Evolutionary conservation across 176 grass and related monocot species (phyloP), one percentile per base, ranked within the genome.

Genomic region (Juncus effusus): DNA sequence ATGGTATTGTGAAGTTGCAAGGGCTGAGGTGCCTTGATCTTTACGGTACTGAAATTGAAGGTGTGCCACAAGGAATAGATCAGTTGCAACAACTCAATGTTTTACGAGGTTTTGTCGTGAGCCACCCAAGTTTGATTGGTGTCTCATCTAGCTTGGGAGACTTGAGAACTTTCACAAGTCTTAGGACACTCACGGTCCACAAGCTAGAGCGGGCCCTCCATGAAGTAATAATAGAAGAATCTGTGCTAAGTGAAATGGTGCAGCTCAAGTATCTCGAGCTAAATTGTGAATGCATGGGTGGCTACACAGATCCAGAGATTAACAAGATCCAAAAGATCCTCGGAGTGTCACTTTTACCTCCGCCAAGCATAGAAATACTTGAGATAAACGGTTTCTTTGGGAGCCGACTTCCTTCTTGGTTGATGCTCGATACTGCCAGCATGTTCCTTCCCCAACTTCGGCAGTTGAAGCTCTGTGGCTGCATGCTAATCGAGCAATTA

Each of bases 51-150:
- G 12, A 6, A 4, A 13, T 81, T 5, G 8, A 11, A 7, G 42
- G 62, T 38, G 59, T 86, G 10, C 83, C 83, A 0, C 35, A 62
- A 73, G 83, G 78, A 7, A 68, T 86, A 1, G 51, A 12, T 3
- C 68, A 19, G 28, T 65, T 86, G 6, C 10, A 75, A 52, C 3
- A 58, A 2, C 50, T 82, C 2, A 44, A 74, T 19, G 15, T 49
- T 5, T 62, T 86, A 6, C 9, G 0, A 52, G 74, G 74, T 86
- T 42, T 51, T 74, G 4, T 13, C 51, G 51, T 3, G 5, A 10
- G 13, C 4, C 3, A 55, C 10, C 19, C 19, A 28, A 28, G 19
- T 3, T 15, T 64, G 3, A 56, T 16, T 0, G 38, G 13, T 1
- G n/a, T 1, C 10, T 74, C 75, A 8, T 74, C 72, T 60, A 57